Evolutionary conservation across 768 basidiomycete genomes (phyloP).

Genomic region (Amanita pallidorosea): DNA sequence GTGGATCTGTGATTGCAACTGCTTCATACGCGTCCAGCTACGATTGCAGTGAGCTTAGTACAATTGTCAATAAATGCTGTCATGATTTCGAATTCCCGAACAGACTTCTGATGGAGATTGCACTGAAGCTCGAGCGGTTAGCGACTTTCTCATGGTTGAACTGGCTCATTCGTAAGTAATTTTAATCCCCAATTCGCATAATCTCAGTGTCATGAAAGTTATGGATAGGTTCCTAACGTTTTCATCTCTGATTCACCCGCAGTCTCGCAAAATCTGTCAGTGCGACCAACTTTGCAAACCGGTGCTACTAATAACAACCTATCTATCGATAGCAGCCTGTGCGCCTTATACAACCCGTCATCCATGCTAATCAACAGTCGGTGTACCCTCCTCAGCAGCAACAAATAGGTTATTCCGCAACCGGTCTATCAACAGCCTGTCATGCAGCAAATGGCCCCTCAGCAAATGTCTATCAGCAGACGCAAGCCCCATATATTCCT

Average conservation of each 20-base stretch:
- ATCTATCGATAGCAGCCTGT: neutral
- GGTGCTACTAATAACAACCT: conserved; percentile 1
- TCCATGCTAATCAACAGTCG: neutral
- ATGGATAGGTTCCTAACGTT: conserved; percentile 22
- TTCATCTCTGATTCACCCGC: conserved; percentile 16
- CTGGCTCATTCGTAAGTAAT: conserved; percentile 29
- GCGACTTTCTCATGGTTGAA: conserved; percentile 34
- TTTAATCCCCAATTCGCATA: neutral
- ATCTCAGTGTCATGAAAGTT: conserved; percentile 15
- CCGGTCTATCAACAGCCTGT: neutral
- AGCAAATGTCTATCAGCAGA: too few relatives aligned
- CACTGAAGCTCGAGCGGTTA: conserved; percentile 25
- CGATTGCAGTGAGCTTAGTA: conserved; percentile 1
- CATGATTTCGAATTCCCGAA: neutral
- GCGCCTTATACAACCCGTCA: too few relatives aligned
- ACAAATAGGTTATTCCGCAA: too few relatives aligned
- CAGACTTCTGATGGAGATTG: conserved; percentile 15
- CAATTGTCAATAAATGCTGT: neutral
- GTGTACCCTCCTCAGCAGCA: neutral
- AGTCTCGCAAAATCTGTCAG: conserved; percentile 22
- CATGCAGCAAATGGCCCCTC: neutral
- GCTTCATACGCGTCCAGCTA: conserved; percentile 22
- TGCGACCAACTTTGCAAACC: conserved; percentile 19
- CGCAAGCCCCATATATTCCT: too few relatives aligned
- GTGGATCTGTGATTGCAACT: conserved; percentile 35